Conservation (phyloP, 345 rosid genomes). For the Eucalyptus pauciflora region DNA sequence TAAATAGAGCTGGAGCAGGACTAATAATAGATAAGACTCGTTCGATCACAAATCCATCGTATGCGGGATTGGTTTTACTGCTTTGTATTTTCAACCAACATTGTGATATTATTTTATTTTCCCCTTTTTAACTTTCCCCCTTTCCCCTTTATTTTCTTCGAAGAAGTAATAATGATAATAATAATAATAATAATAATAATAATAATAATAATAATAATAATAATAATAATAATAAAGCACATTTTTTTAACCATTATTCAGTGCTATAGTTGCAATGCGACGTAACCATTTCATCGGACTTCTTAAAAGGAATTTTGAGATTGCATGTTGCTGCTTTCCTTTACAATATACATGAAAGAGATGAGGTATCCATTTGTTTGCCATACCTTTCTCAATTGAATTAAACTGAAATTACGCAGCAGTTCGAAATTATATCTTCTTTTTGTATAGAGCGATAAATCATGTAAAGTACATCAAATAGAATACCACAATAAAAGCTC, state of each 20-base stretch:
- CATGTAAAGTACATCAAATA: background rate
- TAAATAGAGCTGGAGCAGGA: background rate
- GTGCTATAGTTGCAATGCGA: background rate
- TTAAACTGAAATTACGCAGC: background rate
- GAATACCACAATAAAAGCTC: no score
- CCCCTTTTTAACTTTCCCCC: background rate
- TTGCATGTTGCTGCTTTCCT: background rate
- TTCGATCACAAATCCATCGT: background rate
- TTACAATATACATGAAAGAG: background rate
- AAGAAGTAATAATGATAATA: background rate
- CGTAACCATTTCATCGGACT: background rate
- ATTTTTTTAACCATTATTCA: no score
- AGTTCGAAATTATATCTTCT: background rate
- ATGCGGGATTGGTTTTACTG: background rate
- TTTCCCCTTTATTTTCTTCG: background rate
- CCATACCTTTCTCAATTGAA: background rate
- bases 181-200: background rate
- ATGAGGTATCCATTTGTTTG: background rate
- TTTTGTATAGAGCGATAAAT: rapidly evolving
- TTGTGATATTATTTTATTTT: background rate
- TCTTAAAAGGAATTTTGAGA: background rate
- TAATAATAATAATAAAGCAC: background rate
- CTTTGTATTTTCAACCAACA: background rate
- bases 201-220: no score
- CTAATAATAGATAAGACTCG: background rate